Evolutionary conservation across 2,329 filamentous ascomycete genomes (phyloP), one percentile per base, ranked within the genome.

Genomic region (Talaromyces sp.): DNA sequence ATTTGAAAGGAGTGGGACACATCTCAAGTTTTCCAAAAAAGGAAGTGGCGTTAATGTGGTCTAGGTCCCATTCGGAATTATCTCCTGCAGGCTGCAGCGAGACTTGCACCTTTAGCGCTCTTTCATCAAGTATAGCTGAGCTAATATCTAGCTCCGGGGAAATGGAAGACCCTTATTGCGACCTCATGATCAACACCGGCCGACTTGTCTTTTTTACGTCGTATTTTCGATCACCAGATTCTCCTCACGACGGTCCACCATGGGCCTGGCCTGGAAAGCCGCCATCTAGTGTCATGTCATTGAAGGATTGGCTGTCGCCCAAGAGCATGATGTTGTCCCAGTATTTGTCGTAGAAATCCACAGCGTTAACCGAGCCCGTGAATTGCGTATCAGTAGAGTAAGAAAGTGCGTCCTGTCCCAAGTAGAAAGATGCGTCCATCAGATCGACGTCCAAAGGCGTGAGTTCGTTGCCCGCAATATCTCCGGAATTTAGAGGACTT

Each of bases 271-370:
- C 19, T 25, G 15, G 19, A 25, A 47, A 47, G 25, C 15, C 27
- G 15, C 25, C 19, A 22, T 57, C 39, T 15, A 47, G 19, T 33
- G 36, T 13, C 55, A 57, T 57, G 44, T 47, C 39, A 39, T 8
- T 22, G 19, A 57, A 57, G 15, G 25, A 17, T 57, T 62, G 58
- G 13, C 56, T 60, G n/a, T 58, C 63, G 0, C 64, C 64, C 5
- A 66, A 59, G 6, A 65, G 54, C 65, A 66, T 65, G 11, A 66
- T 36, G 32, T 65, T 66, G 15, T 66, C 62, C 65, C 65, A 66
- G 56, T 66, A 66, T 17, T 57, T 60, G 36, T 66, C 63, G 33
- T 65, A 66, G 49, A 66, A 66, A 33, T 65, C 62, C 9, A 65
- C 64, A 7, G 55, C 57, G 6, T 62, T 57, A 4, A 52, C 55